A percentile compares a stretch with the other conserved stretches of the same genome.
Evolutionary conservation across 768 basidiomycete species (phyloP).

Genomic region (Podaxis mareebaensis): DNA sequence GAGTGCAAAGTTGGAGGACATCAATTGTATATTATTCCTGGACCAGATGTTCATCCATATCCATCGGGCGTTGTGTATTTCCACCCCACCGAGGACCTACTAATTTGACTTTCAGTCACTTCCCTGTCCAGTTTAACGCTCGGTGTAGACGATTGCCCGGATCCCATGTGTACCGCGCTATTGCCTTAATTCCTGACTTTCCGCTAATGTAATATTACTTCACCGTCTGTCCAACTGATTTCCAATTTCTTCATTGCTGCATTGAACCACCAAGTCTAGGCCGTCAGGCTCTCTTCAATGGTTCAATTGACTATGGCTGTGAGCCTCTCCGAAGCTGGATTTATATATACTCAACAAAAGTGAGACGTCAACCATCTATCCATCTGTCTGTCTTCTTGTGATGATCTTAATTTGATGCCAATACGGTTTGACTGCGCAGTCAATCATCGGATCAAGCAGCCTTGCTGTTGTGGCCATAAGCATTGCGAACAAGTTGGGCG

Average conservation of each 20-base stretch:
- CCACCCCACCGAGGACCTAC: not conserved
- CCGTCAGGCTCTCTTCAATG: not conserved
- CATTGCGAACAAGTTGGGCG: not conserved
- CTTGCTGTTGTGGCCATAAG: no score
- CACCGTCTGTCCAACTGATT: not conserved
- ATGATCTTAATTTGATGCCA: conserved; percentile 6
- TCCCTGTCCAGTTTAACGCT: not conserved
- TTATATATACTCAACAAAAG: not conserved
- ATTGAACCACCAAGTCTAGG: not conserved
- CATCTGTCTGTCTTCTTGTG: conserved; percentile 12
- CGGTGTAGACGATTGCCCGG: not conserved
- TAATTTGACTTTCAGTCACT: not conserved
- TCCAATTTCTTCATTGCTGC: not conserved
- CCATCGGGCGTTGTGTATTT: not conserved
- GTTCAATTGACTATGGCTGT: not conserved
- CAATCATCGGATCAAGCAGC: conserved; percentile 3
- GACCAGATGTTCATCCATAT: not conserved
- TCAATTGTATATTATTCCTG: not conserved
- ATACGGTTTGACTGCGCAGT: conserved; percentile 1
- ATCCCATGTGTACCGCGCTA: no score
- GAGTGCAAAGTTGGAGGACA: not conserved
- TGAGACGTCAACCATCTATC: not conserved
- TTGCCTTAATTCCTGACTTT: no score
- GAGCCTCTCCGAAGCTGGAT: not conserved
- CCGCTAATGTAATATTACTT: no score